Percentiles rank a stretch among this genome's conserved stretches.
These are phyloP conservation scores for Lentinus polychrous DNA, from an alignment of 1,284 basidiomycete genomes.

Conservation along the genomic window DNA sequence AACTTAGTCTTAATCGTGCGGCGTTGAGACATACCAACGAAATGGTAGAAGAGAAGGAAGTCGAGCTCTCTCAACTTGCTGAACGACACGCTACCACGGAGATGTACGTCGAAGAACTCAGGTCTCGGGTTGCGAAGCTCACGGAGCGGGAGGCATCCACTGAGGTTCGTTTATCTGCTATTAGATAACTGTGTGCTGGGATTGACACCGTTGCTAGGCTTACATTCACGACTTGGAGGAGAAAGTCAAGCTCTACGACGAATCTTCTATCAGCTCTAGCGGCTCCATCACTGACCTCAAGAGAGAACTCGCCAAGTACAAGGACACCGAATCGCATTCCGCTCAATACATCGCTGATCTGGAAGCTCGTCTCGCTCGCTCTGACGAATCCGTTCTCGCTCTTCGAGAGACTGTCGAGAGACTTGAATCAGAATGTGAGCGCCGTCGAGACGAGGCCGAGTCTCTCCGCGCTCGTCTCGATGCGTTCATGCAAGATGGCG, in stretches of 20 bases:
- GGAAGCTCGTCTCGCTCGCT: constrained; percentile 73
- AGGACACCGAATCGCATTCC: constrained; percentile 69
- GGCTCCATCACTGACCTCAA: constrained; percentile 77
- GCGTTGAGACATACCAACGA: constrained; percentile 88
- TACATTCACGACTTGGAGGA: constrained; percentile 92
- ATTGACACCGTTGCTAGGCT: constrained; percentile 38
- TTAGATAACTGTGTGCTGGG: constrained; percentile 9
- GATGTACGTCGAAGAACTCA: constrained; percentile 81
- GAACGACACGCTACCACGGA: constrained; percentile 76
- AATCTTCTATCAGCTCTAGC: constrained; percentile 68
- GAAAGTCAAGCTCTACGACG: constrained; percentile 79
- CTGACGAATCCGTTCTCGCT: constrained; percentile 68
- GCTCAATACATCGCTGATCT: constrained; percentile 85
- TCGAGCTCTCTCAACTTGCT: constrained; percentile 59
- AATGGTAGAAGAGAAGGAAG: constrained; percentile 85
- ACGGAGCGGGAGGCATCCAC: constrained; percentile 85
- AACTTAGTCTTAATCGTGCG: constrained; percentile 84
- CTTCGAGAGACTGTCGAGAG: constrained; percentile 69
- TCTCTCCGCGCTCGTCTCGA: constrained; percentile 71
- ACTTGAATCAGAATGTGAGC: constrained; percentile 73
- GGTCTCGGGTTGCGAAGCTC: constrained; percentile 74
- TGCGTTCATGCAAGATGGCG: constrained; percentile 60
- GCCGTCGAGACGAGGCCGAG: constrained; percentile 60
- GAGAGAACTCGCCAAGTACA: constrained; percentile 75
- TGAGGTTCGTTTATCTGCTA: constrained; percentile 47